Conservation (phyloP, 2,329 filamentous ascomycete species). For the Monosporascus sp. region DNA sequence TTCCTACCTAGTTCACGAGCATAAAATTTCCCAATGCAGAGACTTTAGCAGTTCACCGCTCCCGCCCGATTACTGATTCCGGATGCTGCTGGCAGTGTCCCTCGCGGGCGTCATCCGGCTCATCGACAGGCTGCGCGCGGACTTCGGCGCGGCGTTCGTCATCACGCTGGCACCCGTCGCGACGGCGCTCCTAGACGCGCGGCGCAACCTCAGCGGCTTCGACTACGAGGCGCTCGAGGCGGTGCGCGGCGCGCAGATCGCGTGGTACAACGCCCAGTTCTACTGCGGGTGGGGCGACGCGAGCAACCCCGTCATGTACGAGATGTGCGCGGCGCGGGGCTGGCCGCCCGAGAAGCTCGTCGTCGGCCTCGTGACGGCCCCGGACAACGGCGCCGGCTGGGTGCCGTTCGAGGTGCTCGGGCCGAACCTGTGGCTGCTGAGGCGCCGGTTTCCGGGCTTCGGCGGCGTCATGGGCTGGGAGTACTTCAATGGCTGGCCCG, state of each 20-base stretch:
- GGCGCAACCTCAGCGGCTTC: constrained; percentile 67
- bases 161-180: constrained; percentile 76
- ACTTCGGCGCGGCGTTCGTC: constrained; percentile 63
- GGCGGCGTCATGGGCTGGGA: constrained; percentile 86
- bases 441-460: constrained; percentile 56
- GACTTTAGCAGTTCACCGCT: too few species aligned
- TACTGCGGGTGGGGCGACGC: constrained; percentile 79
- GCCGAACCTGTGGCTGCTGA: constrained; percentile 50
- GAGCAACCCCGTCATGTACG: constrained; percentile 41
- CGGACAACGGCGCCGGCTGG: constrained; percentile 61
- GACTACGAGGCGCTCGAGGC: constrained; percentile 66
- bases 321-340: constrained; percentile 44
- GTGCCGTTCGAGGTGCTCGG: constrained; percentile 54
- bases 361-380: constrained; percentile 69
- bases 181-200: constrained; percentile 58
- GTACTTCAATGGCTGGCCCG: constrained; percentile 69
- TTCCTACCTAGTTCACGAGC: too few species aligned
- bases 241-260: constrained; percentile 56
- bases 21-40: too few species aligned
- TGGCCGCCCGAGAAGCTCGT: constrained; percentile 67
- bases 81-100: constrained; percentile 34
- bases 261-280: constrained; percentile 80
- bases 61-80: too few species aligned
- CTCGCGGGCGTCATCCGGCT: constrained; percentile 56
- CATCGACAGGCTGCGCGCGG: constrained; percentile 57